Conservation (phyloP, 1,284 basidiomycete species). For the Trichosporon faecale region DNA sequence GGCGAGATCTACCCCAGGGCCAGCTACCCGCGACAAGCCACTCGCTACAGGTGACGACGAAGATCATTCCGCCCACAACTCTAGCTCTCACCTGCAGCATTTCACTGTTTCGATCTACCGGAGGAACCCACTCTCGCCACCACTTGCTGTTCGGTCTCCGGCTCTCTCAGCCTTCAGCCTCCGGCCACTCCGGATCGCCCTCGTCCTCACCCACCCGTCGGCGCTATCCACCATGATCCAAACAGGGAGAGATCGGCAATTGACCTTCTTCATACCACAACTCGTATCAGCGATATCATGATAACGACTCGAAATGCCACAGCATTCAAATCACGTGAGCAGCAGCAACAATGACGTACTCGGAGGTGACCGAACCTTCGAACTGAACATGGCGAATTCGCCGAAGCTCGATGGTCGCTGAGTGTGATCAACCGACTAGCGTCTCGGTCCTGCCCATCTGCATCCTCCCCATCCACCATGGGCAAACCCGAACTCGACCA, state of each 20-base stretch:
- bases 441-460: neutral
- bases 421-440: too few species aligned
- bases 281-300: neutral
- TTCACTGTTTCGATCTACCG: neutral
- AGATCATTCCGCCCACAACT: neutral
- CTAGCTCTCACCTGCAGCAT: neutral
- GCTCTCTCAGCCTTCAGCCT: neutral
- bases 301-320: neutral
- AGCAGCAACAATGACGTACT: neutral
- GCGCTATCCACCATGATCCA: neutral
- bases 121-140: neutral
- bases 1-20: neutral
- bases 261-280: neutral
- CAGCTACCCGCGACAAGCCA: neutral
- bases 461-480: neutral
- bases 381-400: neutral
- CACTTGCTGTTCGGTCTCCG: neutral
- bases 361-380: neutral
- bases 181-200: too few species aligned
- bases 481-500: neutral
- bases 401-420: neutral
- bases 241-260: neutral
- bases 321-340: neutral
- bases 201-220: neutral
- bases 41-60: neutral